These are phyloP conservation scores for Trichoderma lentiforme DNA, from an alignment of 2,329 filamentous ascomycete species.

Conservation along the genomic window DNA sequence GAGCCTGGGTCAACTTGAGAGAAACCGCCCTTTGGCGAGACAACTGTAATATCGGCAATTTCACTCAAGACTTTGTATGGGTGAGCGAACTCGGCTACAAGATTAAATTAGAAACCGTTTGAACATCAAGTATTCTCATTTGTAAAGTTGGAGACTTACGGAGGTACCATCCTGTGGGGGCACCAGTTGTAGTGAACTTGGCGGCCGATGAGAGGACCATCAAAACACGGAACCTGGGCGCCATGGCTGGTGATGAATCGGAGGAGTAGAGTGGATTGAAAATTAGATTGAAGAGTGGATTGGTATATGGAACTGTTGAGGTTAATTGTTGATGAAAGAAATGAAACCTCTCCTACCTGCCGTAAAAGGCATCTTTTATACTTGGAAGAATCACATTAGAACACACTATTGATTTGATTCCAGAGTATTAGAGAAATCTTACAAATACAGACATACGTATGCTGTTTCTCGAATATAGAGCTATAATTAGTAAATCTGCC, in stretches of 20 bases:
- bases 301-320: background rate
- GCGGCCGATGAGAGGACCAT: background rate
- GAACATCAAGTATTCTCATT: background rate
- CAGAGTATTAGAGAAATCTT: background rate
- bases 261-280: background rate
- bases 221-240: background rate
- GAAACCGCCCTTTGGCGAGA: background rate
- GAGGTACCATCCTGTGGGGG: background rate
- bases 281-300: background rate
- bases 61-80: background rate
- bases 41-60: background rate
- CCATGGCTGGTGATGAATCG: background rate
- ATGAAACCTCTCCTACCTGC: background rate
- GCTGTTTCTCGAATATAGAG: background rate
- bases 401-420: background rate
- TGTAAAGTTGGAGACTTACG: background rate
- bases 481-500: background rate
- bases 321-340: background rate
- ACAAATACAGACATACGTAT: background rate
- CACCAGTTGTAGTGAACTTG: background rate
- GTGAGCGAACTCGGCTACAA: background rate
- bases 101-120: background rate
- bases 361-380: background rate
- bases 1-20: background rate
- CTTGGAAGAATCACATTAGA: background rate